A percentile compares a stretch with the other conserved stretches of the same genome.
phyloP scores from a whole-genome alignment of 2,329 filamentous ascomycete species.

The Fusarium succisae region DNA sequence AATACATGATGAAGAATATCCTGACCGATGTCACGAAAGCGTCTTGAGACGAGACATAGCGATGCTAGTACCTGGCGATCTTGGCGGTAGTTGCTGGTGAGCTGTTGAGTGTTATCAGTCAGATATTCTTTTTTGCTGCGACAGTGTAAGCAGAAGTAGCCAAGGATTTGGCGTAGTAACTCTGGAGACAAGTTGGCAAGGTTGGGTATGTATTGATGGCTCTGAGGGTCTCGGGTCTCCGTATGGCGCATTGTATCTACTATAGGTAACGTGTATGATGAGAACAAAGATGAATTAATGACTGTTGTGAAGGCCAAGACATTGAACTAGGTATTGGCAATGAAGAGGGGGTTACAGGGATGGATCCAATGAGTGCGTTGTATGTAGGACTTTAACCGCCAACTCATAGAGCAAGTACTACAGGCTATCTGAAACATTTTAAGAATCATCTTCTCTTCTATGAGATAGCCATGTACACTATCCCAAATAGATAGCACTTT shows the following conservation, averaged over 20 bases:
- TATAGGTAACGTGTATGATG: background rate
- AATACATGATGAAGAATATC: constrained; percentile 30
- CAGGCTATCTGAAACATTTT: background rate
- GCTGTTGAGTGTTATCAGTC: background rate
- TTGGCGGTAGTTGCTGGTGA: background rate
- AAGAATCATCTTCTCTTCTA: background rate
- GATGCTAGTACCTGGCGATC: background rate
- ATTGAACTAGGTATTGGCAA: background rate
- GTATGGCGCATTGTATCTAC: background rate
- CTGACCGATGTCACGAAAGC: constrained; percentile 4
- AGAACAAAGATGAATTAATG: background rate
- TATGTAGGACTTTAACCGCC: background rate
- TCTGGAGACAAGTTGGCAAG: constrained; percentile 9
- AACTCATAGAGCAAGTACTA: background rate
- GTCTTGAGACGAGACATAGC: constrained; percentile 20
- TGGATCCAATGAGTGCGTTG: background rate
- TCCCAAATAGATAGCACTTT: background rate
- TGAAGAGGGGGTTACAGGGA: background rate
- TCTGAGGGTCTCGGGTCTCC: background rate
- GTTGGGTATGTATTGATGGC: background rate
- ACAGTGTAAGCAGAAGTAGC: constrained; percentile 27
- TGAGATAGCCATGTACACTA: background rate
- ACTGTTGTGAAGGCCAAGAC: background rate
- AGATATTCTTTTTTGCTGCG: constrained; percentile 1
- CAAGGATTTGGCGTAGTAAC: constrained; percentile 20